Evolutionary conservation across 495 filamentous ascomycete species (phyloP).

Genomic region (Glutinoglossum americanum): DNA sequence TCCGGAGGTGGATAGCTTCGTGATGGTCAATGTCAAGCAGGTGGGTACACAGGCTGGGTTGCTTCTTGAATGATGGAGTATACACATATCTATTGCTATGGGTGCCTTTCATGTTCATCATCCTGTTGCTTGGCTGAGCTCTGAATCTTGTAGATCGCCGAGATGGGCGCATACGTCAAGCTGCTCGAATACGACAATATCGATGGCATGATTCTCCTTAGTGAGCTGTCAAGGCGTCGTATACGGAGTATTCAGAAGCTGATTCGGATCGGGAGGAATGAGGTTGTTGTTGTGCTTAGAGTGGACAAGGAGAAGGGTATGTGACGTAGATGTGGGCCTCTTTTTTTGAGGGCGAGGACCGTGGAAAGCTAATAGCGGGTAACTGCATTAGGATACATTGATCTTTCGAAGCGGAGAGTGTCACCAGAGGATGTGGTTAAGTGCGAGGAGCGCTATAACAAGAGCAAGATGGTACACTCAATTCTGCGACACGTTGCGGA

Average conservation of each 20-base stretch:
- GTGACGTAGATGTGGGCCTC: slow-evolving; percentile 1
- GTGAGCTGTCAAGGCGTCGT: slow-evolving; percentile 85
- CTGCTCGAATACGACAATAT: slow-evolving; percentile 99
- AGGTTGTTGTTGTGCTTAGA: slow-evolving; percentile 92
- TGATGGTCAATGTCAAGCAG: slow-evolving; percentile 58
- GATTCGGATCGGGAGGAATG: slow-evolving; percentile 90
- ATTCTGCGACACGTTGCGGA: slow-evolving; percentile 97
- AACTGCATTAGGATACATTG: slow-evolving; percentile 54
- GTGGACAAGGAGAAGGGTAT: slow-evolving; percentile 97
- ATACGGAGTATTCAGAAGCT: slow-evolving; percentile 98
- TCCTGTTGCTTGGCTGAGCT: background rate
- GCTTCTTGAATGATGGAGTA: background rate
- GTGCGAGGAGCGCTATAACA: slow-evolving; percentile 98
- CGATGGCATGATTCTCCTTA: slow-evolving; percentile 97
- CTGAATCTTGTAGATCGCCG: slow-evolving; percentile 52
- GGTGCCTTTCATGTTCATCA: background rate
- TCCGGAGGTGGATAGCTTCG: slow-evolving; percentile 96
- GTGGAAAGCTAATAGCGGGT: slow-evolving; percentile 12
- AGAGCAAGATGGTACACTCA: slow-evolving; percentile 95
- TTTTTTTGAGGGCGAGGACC: background rate
- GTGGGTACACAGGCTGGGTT: background rate
- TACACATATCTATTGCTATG: background rate
- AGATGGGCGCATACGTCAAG: slow-evolving; percentile 99
- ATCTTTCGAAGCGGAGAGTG: slow-evolving; percentile 93
- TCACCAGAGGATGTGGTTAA: slow-evolving; percentile 94